Evolutionary conservation across 2,329 filamentous ascomycete species (phyloP), one percentile per base, ranked within the genome.

Genomic region (Bipolaris zeicola): DNA sequence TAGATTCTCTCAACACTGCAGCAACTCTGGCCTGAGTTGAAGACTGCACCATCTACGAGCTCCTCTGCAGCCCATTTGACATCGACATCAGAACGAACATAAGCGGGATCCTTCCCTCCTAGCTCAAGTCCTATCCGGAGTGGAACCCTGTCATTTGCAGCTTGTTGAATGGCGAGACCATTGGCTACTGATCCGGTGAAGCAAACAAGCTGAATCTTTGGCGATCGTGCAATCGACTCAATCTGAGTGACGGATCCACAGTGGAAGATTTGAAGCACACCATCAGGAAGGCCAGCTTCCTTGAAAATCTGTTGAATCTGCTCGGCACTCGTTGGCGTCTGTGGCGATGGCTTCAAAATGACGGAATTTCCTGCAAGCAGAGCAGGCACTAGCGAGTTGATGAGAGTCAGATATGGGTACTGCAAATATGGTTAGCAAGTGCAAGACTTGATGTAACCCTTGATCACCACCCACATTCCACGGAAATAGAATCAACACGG

Each of bases 1-100:
- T 98, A 98, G 18, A 98, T 87, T 33, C 94, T 85, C 79, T 98
- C 94, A 51, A 98, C 83, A 22, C 92, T 90, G 78, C 94, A 98
- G 82, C 94, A 98, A 74, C 92, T 96, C 81, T 98, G 94, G n/a
- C 94, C 94, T 49, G 93, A 96, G 80, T 98, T 98, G 83, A 98
- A 98, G 55, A 98, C 82, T n/a, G 92, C 89, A 18, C 94, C 94
- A 67, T 98, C 94, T 13, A 98, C 92, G 68, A 98, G 95, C 78
- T 97, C 92, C 65, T 90, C 92, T 0, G 94, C 94, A 0, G 89
- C 93, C 94, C 93, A 97, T 45, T 87, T 86, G 45, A 96, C 78
- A 73, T 98, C 92, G 1, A 96, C 92, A 69, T 98, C 94, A 6
- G 81, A 81, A 58, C 94, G 84, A 52, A 98, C 83, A 71, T 97